Evolutionary conservation across 345 rosid genomes (phyloP).

Genomic region (Gossypium sturtianum): DNA sequence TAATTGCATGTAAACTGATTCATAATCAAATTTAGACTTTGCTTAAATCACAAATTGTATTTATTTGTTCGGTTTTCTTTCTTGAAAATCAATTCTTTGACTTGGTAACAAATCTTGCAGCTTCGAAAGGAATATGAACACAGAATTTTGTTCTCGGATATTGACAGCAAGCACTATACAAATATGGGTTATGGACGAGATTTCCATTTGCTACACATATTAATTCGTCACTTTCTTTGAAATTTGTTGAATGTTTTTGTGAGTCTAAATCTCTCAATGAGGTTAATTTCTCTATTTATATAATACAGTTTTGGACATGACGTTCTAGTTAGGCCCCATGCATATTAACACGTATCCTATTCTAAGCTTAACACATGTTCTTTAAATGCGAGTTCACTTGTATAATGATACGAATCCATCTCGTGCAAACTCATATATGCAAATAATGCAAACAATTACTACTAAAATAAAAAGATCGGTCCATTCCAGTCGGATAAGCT

Average conservation of each 20-base stretch:
- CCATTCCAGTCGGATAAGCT: too few species aligned
- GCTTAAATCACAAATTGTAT: background rate
- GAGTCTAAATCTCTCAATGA: too few species aligned
- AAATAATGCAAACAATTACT: too few species aligned
- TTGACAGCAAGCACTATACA: background rate
- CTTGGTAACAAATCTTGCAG: background rate
- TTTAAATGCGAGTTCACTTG: rapidly evolving
- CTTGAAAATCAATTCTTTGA: background rate
- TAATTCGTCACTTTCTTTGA: background rate
- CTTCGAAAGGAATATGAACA: background rate
- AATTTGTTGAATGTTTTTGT: background rate
- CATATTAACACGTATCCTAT: rapidly evolving
- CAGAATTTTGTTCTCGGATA: background rate
- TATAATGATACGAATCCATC: too few species aligned
- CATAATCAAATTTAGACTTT: background rate
- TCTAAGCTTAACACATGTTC: too few species aligned
- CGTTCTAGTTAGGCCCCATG: rapidly evolving
- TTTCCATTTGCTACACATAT: background rate
- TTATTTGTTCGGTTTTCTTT: background rate
- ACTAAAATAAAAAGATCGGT: too few species aligned
- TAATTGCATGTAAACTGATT: background rate
- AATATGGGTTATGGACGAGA: background rate
- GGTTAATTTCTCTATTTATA: too few species aligned
- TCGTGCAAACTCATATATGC: too few species aligned
- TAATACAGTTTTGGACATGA: rapidly evolving